These are phyloP conservation scores for Seiridium cupressi DNA, from an alignment of 2,329 filamentous ascomycete species.

Conservation along the genomic window DNA sequence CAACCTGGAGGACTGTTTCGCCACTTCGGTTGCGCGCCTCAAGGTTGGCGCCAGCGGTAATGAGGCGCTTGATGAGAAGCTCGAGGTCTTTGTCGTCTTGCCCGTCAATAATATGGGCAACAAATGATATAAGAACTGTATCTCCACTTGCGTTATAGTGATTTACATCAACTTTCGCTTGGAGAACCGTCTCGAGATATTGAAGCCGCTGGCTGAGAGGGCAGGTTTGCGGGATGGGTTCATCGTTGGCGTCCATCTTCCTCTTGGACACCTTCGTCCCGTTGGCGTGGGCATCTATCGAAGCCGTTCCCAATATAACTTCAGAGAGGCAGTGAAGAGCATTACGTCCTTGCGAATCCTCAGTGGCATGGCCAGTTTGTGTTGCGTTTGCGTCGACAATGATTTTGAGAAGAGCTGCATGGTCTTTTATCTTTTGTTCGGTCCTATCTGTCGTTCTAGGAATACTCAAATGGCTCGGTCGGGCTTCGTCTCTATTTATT, in stretches of 20 bases:
- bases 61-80: constrained; percentile 41
- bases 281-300: constrained; percentile 21
- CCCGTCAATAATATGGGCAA: constrained; percentile 40
- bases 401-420: constrained; percentile 33
- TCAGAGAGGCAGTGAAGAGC: constrained; percentile 58
- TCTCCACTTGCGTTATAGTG: constrained; percentile 51
- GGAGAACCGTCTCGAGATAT: constrained; percentile 29
- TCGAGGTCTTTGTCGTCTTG: constrained; percentile 47
- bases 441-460: constrained; percentile 13
- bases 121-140: constrained; percentile 56
- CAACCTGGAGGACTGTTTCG: constrained; percentile 55
- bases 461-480: constrained; percentile 17
- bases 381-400: constrained; percentile 28
- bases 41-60: constrained; percentile 40
- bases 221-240: constrained; percentile 11
- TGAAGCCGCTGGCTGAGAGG: constrained; percentile 15
- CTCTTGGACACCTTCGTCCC: constrained; percentile 37
- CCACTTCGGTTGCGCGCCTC: constrained; percentile 51
- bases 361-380: constrained; percentile 25
- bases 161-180: constrained; percentile 43
- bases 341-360: constrained; percentile 50
- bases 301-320: constrained; percentile 39
- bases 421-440: constrained; percentile 20
- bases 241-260: constrained; percentile 27
- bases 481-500: constrained; percentile 2